phyloP scores from a whole-genome alignment of 108 stramenopile species.

The Epithemia pelagica region DNA sequence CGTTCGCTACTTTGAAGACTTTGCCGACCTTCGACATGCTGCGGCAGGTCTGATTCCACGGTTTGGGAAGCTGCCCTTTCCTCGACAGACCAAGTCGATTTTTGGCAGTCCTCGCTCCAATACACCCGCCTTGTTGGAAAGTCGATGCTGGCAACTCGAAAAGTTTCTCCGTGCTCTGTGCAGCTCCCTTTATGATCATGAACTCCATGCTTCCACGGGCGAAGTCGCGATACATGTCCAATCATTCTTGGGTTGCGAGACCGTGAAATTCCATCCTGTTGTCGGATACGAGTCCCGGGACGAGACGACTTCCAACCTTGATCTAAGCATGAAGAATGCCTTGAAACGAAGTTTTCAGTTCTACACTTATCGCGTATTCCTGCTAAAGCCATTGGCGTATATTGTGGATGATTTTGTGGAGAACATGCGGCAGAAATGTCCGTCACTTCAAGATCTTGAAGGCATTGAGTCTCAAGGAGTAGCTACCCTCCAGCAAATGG shows the following conservation, averaged over 20 bases:
- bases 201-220: constrained; percentile 46
- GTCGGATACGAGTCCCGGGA: not conserved
- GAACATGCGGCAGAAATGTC: constrained; percentile 29
- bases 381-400: constrained; percentile 51
- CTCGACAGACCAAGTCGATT: constrained; percentile 21
- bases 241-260: constrained; percentile 74
- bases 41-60: not conserved
- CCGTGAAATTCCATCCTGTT: constrained; percentile 4
- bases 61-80: constrained; percentile 58
- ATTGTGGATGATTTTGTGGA: constrained; percentile 64
- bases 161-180: constrained; percentile 53
- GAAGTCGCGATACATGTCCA: constrained; percentile 77
- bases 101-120: constrained; percentile 30
- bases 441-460: constrained; percentile 42
- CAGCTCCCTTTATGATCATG: constrained; percentile 45
- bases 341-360: constrained; percentile 67
- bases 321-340: constrained; percentile 23
- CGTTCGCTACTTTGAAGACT: constrained; percentile 68
- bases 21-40: constrained; percentile 57
- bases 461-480: constrained; percentile 17
- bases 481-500: constrained; percentile 25
- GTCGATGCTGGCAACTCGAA: constrained; percentile 51
- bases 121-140: constrained; percentile 33
- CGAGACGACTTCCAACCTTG: constrained; percentile 2
- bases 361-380: constrained; percentile 69